phyloP scores from a whole-genome alignment of 2,329 filamentous ascomycete species.

The Paecilomyces sp. region DNA sequence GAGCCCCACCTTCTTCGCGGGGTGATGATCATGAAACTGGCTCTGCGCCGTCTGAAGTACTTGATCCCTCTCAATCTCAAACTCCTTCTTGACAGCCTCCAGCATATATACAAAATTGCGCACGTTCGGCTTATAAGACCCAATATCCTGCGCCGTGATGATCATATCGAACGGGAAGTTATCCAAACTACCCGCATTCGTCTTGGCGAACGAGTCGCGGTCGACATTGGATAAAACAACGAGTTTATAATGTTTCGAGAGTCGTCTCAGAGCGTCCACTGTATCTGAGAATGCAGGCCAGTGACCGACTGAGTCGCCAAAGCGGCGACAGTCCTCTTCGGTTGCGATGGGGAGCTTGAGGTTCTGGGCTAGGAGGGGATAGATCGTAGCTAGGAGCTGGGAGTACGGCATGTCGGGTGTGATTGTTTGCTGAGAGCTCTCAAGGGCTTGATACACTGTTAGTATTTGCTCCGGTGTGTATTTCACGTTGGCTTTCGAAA shows the following conservation, averaged over 20 bases:
- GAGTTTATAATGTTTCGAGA: conserved; percentile 46
- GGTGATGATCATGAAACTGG: conserved; percentile 59
- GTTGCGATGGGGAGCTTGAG: conserved; percentile 14
- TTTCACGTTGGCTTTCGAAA: conserved; percentile 31
- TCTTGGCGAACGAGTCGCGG: conserved; percentile 42
- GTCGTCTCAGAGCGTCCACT: conserved; percentile 42
- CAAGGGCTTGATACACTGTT: conserved; percentile 40
- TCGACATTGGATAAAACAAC: conserved; percentile 54
- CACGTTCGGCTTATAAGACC: conserved; percentile 61
- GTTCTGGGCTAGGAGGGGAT: conserved; percentile 25
- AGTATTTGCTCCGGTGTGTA: conserved; percentile 35
- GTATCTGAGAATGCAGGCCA: conserved; percentile 56
- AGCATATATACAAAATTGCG: conserved; percentile 63
- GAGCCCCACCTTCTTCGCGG: conserved; percentile 54
- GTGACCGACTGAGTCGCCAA: conserved; percentile 42
- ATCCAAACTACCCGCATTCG: conserved; percentile 41
- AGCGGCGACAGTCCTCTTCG: conserved; percentile 33
- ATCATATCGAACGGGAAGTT: conserved; percentile 50
- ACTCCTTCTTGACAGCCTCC: conserved; percentile 43
- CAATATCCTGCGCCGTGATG: conserved; percentile 65
- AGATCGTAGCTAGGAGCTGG: conserved; percentile 47
- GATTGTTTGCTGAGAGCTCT: conserved; percentile 43
- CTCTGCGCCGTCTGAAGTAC: conserved; percentile 65
- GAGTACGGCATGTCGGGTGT: conserved; percentile 56
- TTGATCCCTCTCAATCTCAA: conserved; percentile 50